Evolutionary conservation across 495 filamentous ascomycete species (phyloP).

Genomic region (Penicillium desertorum): DNA sequence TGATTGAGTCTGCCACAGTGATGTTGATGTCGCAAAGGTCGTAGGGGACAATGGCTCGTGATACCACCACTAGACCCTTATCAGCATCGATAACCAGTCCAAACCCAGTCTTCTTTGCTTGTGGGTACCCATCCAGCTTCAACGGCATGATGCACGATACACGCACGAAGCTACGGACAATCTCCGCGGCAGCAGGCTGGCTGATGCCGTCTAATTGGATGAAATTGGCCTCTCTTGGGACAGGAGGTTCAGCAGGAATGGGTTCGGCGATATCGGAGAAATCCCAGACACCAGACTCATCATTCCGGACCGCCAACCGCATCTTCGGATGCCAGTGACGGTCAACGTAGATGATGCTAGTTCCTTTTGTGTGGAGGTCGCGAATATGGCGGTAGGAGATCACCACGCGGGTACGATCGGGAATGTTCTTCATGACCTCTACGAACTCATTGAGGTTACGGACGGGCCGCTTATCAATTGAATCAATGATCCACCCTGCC

Average conservation of each 20-base stretch:
- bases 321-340: constrained; percentile 94
- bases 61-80: constrained; percentile 91
- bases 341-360: constrained; percentile 88
- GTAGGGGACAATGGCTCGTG: constrained; percentile 89
- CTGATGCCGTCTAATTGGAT: constrained; percentile 86
- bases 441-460: constrained; percentile 87
- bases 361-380: constrained; percentile 91
- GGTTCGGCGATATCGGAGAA: constrained; percentile 82
- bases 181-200: constrained; percentile 83
- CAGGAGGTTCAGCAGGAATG: constrained; percentile 67
- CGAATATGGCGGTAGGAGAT: constrained; percentile 93
- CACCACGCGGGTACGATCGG: constrained; percentile 83
- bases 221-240: constrained; percentile 78
- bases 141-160: constrained; percentile 89
- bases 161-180: constrained; percentile 92
- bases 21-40: constrained; percentile 94
- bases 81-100: constrained; percentile 94
- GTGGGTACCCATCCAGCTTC: constrained; percentile 94
- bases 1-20: constrained; percentile 92
- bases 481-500: constrained; percentile 89
- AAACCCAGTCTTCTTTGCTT: constrained; percentile 88
- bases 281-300: constrained; percentile 89
- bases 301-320: constrained; percentile 89
- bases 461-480: constrained; percentile 86
- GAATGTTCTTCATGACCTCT: constrained; percentile 84